Evolutionary conservation across 345 rosid species (phyloP).

Genomic region (Zanthoxylum bungeanum): DNA sequence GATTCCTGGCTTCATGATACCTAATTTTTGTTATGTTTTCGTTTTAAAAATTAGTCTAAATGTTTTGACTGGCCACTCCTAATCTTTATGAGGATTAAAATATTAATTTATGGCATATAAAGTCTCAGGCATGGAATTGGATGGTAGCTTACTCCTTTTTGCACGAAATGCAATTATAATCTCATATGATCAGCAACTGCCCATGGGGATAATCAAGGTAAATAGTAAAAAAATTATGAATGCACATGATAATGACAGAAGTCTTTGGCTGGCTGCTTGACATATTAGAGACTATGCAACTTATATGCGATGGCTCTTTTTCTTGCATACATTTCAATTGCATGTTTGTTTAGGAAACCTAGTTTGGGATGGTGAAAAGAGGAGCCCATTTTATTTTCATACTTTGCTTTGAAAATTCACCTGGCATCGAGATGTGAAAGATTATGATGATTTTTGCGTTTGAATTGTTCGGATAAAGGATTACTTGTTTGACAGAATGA

Average conservation of each 20-base stretch:
- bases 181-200: background rate
- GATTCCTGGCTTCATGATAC: background rate
- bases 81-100: slow-evolving; percentile 2
- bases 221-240: background rate
- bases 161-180: background rate
- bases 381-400: background rate
- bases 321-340: background rate
- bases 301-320: background rate
- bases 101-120: background rate
- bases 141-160: background rate
- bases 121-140: background rate
- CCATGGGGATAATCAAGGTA: background rate
- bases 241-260: background rate
- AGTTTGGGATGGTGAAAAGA: background rate
- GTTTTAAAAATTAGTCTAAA: slow-evolving; percentile 5
- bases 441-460: background rate
- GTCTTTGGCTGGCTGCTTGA: background rate
- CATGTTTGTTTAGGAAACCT: background rate
- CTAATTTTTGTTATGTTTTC: background rate
- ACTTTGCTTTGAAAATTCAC: background rate
- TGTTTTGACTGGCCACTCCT: slow-evolving; percentile 3
- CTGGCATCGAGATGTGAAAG: too few species aligned
- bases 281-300: background rate
- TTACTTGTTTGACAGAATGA: background rate
- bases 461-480: slow-evolving; percentile 12